Base-by-base conservation (phyloP, 2,329 filamentous ascomycete species). In the Boeremia lycopersici region DNA sequence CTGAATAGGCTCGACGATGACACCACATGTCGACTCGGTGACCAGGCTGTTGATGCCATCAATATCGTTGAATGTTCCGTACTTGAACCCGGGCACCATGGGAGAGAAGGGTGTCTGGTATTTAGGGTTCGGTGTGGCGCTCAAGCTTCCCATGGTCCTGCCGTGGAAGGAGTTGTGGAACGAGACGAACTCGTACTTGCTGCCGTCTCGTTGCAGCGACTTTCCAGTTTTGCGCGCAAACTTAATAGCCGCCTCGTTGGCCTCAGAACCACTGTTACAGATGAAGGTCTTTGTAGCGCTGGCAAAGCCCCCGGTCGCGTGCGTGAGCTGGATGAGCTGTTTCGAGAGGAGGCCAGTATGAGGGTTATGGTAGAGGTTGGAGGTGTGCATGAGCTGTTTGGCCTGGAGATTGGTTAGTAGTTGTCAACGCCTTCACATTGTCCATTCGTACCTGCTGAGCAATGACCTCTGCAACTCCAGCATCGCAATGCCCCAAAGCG, bases 191-290 rank as follows among this genome's bases (percentile, higher is more conserved):
- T 97, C 92, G 65, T 85, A 76, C 79, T 98, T 96, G 43, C 64
- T 61, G 42, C 89, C 88, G 0, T 85, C 85, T 0, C 89, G 86
- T 60, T 92, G 88, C 26, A 87, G 68, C 9, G 86, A 79, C 75
- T 93, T 93, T 66, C 92, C 93, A 19, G 89, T 88, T 78, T 99
- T 99, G 66, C 95, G 86, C 17, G 93, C 90, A 69, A 99, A 98
- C 76, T 99, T 99, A 75, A 99, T 89, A 31, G 93, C 95, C 1
- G 93, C 95, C 79, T 99, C 95, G 76, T 99, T 99, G 72, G 95
- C 95, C 78, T 99, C 95, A 56, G 90, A 91, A 56, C 95, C 95
- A 4, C 93, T 97, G 79, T 99, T 99, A 81, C 91, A 96, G 62
- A 99, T 84, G 72, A 99, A 99, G 2, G 91, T 91, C 52, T 90